Percentiles rank a stretch among this genome's conserved stretches.
phyloP scores from a whole-genome alignment of 129 eudicot species.

The Chrysanthemum seticuspe region DNA sequence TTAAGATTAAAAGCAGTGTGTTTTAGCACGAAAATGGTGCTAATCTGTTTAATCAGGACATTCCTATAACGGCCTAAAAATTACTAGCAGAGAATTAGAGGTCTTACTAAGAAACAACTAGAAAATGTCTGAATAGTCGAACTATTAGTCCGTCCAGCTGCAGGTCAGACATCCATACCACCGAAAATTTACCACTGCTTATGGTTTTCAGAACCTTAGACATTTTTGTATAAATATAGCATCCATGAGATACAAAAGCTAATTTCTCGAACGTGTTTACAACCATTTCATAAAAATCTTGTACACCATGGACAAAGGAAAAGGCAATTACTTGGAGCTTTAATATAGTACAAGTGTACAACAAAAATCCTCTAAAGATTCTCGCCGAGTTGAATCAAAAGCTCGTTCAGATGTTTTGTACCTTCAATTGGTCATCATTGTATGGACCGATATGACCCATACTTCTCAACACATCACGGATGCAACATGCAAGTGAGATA shows the following conservation, averaged over 20 bases:
- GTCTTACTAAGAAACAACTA: slow-evolving; percentile 34
- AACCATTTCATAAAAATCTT: slow-evolving; percentile 41
- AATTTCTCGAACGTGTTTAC: slow-evolving; percentile 33
- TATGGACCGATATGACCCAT: no score
- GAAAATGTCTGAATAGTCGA: slow-evolving; percentile 37
- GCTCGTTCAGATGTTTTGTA: background rate
- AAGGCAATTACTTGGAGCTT: background rate
- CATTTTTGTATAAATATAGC: slow-evolving; percentile 24
- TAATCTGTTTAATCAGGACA: no score
- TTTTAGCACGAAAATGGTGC: background rate
- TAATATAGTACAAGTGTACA: no score
- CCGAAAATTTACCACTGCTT: slow-evolving; percentile 24
- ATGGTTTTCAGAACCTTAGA: slow-evolving; percentile 33
- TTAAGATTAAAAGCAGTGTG: no score
- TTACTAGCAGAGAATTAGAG: no score
- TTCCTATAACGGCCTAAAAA: background rate
- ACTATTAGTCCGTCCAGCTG: slow-evolving; percentile 26
- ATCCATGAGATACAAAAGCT: slow-evolving; percentile 15
- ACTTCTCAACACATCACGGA: no score
- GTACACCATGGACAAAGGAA: background rate
- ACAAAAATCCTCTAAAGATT: background rate
- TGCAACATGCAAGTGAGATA: no score
- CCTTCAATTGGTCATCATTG: no score
- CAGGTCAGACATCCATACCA: slow-evolving; percentile 45
- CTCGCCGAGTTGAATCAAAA: background rate